Evolutionary conservation across 148 eudicot species (phyloP).

Genomic region (Spergularia marina): DNA sequence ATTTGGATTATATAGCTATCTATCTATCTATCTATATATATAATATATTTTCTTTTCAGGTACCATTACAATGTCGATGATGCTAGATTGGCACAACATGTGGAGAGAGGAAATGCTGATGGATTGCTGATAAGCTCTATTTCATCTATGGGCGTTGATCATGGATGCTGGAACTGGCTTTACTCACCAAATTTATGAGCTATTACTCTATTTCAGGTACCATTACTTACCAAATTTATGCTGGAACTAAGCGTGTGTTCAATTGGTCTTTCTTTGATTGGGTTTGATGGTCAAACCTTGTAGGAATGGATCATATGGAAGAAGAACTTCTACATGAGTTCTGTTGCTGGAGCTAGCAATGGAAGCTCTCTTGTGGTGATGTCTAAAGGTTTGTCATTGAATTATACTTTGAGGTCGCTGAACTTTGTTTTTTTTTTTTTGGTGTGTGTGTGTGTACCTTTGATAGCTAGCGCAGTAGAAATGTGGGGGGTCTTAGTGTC

Average conservation of each 20-base stretch:
- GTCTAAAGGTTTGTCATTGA: conserved; percentile 66
- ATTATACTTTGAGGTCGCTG: neutral
- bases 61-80: conserved; percentile 93
- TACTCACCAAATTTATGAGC: conserved; percentile 65
- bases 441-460: neutral
- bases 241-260: too few species aligned
- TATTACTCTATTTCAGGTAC: conserved; percentile 71
- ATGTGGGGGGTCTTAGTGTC: too few species aligned
- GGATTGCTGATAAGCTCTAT: conserved; percentile 74
- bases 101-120: conserved; percentile 78
- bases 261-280: neutral
- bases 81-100: conserved; percentile 76
- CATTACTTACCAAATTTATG: too few species aligned
- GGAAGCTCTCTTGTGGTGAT: conserved; percentile 92
- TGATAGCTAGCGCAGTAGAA: too few species aligned
- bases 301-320: conserved; percentile 98
- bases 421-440: neutral
- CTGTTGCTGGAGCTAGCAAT: conserved; percentile 75
- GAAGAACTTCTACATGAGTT: conserved; percentile 76
- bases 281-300: conserved; percentile 9
- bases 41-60: too few species aligned
- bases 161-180: conserved; percentile 95
- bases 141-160: conserved; percentile 83
- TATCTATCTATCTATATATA: too few species aligned
- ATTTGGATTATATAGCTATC: too few species aligned